Conservation (phyloP, 2,329 filamentous ascomycete genomes). For the Botrytis pseudocinerea region DNA sequence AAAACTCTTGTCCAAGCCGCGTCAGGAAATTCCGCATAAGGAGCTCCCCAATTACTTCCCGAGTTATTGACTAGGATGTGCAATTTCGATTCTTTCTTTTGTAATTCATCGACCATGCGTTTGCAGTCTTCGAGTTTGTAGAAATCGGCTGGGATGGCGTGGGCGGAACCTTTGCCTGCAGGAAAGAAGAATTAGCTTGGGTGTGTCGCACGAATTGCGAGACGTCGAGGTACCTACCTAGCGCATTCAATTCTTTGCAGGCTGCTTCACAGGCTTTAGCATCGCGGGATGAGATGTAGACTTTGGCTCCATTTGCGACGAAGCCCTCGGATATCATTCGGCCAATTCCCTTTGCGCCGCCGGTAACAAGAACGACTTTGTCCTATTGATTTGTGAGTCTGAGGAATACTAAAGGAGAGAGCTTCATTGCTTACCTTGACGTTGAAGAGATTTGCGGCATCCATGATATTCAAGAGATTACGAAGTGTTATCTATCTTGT, state of each 20-base stretch:
- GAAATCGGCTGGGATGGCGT: constrained; percentile 62
- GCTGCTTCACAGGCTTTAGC: constrained; percentile 61
- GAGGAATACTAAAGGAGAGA: neutral
- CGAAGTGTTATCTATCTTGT: neutral
- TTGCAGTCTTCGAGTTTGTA: constrained; percentile 61
- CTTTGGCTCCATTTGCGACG: constrained; percentile 63
- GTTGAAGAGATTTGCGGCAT: constrained; percentile 55
- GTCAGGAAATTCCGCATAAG: constrained; percentile 60
- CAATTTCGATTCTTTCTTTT: constrained; percentile 52
- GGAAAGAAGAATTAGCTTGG: constrained; percentile 2
- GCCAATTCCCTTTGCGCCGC: constrained; percentile 62
- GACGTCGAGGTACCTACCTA: constrained; percentile 43
- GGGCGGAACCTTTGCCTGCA: constrained; percentile 52
- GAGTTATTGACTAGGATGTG: constrained; percentile 67
- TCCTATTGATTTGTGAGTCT: constrained; percentile 37
- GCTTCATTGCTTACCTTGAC: constrained; percentile 52
- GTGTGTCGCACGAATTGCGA: neutral
- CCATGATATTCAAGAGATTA: constrained; percentile 46
- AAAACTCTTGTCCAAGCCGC: constrained; percentile 59
- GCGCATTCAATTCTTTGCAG: constrained; percentile 55
- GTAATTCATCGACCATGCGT: constrained; percentile 58
- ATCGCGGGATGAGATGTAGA: constrained; percentile 69
- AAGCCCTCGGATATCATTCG: constrained; percentile 68
- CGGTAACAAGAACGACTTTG: constrained; percentile 60
- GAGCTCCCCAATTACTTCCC: constrained; percentile 64